Base-by-base conservation (phyloP, 306 rosid species). In the Rosa lucieae region DNA sequence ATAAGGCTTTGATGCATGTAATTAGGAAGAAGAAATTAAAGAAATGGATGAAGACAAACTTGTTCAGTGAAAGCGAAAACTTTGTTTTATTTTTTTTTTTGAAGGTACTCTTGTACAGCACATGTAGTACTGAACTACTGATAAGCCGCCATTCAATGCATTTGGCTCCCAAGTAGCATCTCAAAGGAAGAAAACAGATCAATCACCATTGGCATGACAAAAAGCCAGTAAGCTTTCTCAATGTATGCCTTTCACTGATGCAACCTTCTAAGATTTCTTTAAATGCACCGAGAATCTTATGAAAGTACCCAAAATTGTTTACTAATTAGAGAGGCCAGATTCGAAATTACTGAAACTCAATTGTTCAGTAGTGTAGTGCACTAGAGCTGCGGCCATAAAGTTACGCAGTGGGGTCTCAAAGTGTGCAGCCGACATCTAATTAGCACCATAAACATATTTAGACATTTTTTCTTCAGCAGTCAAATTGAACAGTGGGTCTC, bases 131-230 rank as follows among this genome's bases (percentile, higher is more conserved):
- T 26, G 29, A 26, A 26, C 29, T 26, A 26, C 29, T 35, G 58
- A 51, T 73, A 20, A 81, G 89, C 89, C 89, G 85, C 47, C 88
- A 88, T 85, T 82, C 92, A 90, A 48, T 9, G 85, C 21, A 88
- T 75, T 68, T 69, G 83, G 85, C 52, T 52, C 42, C 55, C 37
- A 8, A 63, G 52, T 49, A 43, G 42, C 63, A 42, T 23, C 61
- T 6, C 39, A 42, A 14, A 72, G 43, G 70, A 12, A 35, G 35
- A 65, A 74, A 62, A 71, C 29, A 52, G 58, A 72, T 47, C 35
- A 29, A 13, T 53, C 17, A 37, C 68, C 23, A 46, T 42, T 14
- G 42, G 11, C 79, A 67, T 5, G 29, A 70, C 37, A 56, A 39
- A 26, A 72, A 13, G 14, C 67, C 35, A 63, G 43, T 15, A 43